Conservation (phyloP, 1,284 basidiomycete species). For the Leccinum griseonigrum region DNA sequence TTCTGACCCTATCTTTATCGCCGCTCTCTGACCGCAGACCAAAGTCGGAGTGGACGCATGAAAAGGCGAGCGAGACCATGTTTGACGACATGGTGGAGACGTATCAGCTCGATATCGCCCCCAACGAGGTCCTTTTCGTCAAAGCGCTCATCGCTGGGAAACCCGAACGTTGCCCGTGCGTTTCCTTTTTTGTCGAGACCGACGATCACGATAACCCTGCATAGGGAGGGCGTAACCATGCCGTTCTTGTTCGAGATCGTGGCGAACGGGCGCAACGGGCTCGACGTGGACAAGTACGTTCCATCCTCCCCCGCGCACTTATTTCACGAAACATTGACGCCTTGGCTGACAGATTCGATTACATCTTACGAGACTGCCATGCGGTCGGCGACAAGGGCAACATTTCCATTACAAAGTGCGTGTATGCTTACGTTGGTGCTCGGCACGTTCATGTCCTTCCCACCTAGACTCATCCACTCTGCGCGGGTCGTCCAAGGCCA, state of each 20-base stretch:
- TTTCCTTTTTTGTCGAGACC: neutral
- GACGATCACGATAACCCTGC: neutral
- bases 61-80: conserved; percentile 60
- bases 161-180: conserved; percentile 35
- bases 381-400: conserved; percentile 65
- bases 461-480: conserved; percentile 60
- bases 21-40: conserved; percentile 12
- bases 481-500: conserved; percentile 68
- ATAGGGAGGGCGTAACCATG: conserved; percentile 42
- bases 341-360: conserved; percentile 61
- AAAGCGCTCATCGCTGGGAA: conserved; percentile 56
- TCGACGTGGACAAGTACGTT: conserved; percentile 77
- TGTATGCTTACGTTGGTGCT: neutral
- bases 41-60: conserved; percentile 45
- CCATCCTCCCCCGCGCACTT: neutral
- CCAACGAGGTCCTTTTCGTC: conserved; percentile 42
- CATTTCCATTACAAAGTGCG: conserved; percentile 43
- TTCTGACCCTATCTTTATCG: neutral
- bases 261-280: conserved; percentile 71
- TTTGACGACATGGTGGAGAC: conserved; percentile 50
- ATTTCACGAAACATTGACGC: neutral
- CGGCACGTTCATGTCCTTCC: neutral
- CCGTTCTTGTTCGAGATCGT: conserved; percentile 66
- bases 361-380: conserved; percentile 69
- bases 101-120: conserved; percentile 41